Conservation (phyloP, 1,284 basidiomycete species). For the Malassezia equina region DNA sequence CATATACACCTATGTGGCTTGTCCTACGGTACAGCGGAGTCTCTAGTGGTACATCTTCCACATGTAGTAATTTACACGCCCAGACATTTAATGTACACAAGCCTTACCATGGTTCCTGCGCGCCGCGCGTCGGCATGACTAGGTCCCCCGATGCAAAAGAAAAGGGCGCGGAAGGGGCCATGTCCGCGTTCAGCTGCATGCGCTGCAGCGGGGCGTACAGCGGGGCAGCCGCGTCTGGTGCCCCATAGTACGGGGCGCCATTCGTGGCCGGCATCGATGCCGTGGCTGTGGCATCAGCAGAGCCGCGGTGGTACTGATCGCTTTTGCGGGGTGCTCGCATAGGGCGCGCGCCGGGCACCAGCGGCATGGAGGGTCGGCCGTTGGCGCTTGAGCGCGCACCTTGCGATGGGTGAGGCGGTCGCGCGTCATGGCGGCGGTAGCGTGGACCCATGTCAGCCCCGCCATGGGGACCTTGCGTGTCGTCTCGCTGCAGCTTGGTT, state of each 20-base stretch:
- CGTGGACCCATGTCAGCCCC: neutral
- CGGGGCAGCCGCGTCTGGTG: neutral
- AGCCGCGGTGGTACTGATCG: neutral
- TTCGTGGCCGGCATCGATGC: neutral
- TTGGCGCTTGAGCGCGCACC: neutral
- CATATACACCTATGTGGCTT: constrained; percentile 1
- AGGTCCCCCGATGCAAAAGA: neutral
- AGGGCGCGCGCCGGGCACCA: neutral
- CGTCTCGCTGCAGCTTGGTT: constrained; percentile 45
- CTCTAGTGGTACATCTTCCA: neutral
- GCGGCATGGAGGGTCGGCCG: neutral
- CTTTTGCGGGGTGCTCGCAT: neutral
- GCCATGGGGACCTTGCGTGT: neutral
- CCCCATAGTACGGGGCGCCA: neutral
- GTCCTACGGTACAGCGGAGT: constrained; percentile 1
- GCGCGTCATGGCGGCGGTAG: neutral
- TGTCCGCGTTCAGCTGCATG: constrained; percentile 3
- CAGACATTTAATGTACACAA: neutral
- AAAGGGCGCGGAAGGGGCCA: neutral
- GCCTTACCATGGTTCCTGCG: neutral
- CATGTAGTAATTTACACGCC: constrained; percentile 1
- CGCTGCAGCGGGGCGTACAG: constrained; percentile 1
- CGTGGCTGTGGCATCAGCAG: neutral
- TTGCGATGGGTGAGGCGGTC: neutral
- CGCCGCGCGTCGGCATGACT: neutral